These are phyloP conservation scores for Cichorium intybus DNA, from an alignment of 140 eudicot genomes.

Conservation along the genomic window DNA sequence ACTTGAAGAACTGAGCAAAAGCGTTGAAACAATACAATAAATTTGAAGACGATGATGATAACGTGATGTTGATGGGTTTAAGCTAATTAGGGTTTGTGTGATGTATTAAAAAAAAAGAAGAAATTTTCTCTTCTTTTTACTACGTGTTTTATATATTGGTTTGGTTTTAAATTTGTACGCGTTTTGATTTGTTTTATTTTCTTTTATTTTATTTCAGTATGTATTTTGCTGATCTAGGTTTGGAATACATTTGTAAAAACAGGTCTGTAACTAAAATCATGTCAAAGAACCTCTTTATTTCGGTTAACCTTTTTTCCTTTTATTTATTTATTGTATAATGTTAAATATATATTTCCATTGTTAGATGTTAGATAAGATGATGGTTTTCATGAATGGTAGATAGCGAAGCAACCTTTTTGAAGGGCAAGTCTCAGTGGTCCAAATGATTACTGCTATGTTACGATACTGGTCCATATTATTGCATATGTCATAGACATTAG, in stretches of 20 bases:
- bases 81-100: conserved; percentile 67
- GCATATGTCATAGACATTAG: conserved; percentile 10
- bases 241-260: conserved; percentile 53
- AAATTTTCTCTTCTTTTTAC: conserved; percentile 32
- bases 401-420: conserved; percentile 22
- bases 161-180: conserved; percentile 51
- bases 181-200: not conserved
- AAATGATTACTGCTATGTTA: conserved; percentile 27
- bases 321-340: conserved; percentile 13
- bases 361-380: conserved; percentile 35
- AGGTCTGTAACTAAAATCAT: conserved; percentile 70
- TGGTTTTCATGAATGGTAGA: conserved; percentile 31
- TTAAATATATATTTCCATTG: too few species aligned
- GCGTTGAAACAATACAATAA: conserved; percentile 67
- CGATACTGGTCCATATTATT: conserved; percentile 20
- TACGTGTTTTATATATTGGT: conserved; percentile 53
- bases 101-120: conserved; percentile 51
- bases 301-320: not conserved
- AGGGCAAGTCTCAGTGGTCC: conserved; percentile 35
- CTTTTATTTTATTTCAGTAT: conserved; percentile 24
- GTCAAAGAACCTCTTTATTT: conserved; percentile 41
- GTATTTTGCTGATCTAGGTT: conserved; percentile 62
- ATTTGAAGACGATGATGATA: conserved; percentile 33
- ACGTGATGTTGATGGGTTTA: conserved; percentile 29
- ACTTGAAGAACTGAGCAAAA: conserved; percentile 96